Evolutionary conservation across 2,329 filamentous ascomycete genomes (phyloP).

Genomic region (Cryphonectria japonica): DNA sequence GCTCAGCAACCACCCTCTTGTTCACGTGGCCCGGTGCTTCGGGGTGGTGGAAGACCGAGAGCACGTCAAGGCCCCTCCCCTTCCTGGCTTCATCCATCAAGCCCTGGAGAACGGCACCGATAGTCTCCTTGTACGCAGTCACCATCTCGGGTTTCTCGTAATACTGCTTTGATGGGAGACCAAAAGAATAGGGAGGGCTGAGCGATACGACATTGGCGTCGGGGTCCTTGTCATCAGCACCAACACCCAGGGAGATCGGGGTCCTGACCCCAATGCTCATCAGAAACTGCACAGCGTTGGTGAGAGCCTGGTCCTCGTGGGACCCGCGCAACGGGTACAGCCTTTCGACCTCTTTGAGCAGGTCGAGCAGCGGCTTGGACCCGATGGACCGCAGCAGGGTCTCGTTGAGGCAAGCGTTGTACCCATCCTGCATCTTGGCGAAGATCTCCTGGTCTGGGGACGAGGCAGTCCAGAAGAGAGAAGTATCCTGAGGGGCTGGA

Average conservation of each 20-base stretch:
- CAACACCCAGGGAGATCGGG: constrained; percentile 48
- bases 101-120: constrained; percentile 44
- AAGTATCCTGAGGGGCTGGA: constrained; percentile 48
- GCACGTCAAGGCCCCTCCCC: not conserved
- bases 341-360: constrained; percentile 56
- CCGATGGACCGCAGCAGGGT: constrained; percentile 58
- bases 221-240: constrained; percentile 50
- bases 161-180: constrained; percentile 65
- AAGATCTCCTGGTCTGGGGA: constrained; percentile 65
- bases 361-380: constrained; percentile 55
- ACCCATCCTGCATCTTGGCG: constrained; percentile 65
- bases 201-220: constrained; percentile 42
- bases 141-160: constrained; percentile 60
- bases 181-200: constrained; percentile 53
- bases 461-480: constrained; percentile 41
- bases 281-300: constrained; percentile 52
- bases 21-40: constrained; percentile 32
- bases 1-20: constrained; percentile 35
- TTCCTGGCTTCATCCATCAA: constrained; percentile 19
- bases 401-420: constrained; percentile 69
- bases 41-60: constrained; percentile 35
- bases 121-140: constrained; percentile 51
- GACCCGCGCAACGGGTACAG: constrained; percentile 35
- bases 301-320: constrained; percentile 11
- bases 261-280: constrained; percentile 36